phyloP scores from a whole-genome alignment of 2,329 filamentous ascomycete genomes.

The Calonectria hongkongensis region DNA sequence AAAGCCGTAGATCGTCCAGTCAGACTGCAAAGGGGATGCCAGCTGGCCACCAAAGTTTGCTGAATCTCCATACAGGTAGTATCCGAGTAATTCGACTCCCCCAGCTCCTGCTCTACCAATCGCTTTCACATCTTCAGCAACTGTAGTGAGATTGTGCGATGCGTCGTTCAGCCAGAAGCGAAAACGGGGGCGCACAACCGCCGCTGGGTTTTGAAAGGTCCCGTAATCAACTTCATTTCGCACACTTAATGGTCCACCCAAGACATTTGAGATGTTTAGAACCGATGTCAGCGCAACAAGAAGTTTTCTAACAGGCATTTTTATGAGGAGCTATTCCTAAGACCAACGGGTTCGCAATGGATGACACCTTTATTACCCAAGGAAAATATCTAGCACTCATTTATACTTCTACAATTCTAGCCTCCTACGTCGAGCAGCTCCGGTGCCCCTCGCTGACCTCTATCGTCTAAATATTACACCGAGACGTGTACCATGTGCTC shows the following conservation, averaged over 20 bases:
- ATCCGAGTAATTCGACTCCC: slow-evolving; percentile 2
- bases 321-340: background rate
- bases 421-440: background rate
- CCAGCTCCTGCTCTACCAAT: slow-evolving; percentile 6
- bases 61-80: slow-evolving; percentile 1
- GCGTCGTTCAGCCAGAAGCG: slow-evolving; percentile 10
- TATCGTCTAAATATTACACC: slow-evolving; percentile 1
- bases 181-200: background rate
- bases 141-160: background rate
- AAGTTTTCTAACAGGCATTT: background rate
- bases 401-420: background rate
- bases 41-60: slow-evolving; percentile 3
- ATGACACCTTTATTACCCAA: background rate
- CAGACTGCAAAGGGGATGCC: slow-evolving; percentile 1
- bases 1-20: slow-evolving; percentile 2
- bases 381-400: background rate
- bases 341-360: too few species aligned
- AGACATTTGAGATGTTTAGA: background rate
- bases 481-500: background rate
- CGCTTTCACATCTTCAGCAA: slow-evolving; percentile 8
- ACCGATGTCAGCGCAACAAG: background rate
- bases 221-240: background rate
- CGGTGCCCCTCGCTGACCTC: background rate
- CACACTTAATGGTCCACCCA: background rate
- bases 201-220: background rate